Evolutionary conservation across 768 basidiomycete genomes (phyloP), one percentile per base, ranked within the genome.

Genomic region (Agaricus sinodeliciosus): DNA sequence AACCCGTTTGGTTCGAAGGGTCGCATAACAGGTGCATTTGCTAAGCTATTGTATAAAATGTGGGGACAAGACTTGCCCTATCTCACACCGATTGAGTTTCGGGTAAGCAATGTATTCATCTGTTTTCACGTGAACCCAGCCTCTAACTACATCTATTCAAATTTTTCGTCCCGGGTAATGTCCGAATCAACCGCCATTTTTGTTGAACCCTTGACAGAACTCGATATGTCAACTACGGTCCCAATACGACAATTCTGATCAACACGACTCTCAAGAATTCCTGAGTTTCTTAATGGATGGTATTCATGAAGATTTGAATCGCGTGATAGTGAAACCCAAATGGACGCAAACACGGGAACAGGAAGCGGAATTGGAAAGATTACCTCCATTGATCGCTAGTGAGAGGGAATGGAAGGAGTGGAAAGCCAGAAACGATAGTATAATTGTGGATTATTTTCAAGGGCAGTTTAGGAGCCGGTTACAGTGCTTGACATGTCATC

Each of bases 211-310:
- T n/a, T 44, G 43, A 8, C 55, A 79, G 77, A 67, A 65, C 63
- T 70, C 63, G 25, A 64, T 70, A 47, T 71, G 65, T 74, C 51
- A 80, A 76, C 64, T 88, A 70, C 69, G 75, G 56, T 68, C 75
- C 7, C 87, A 90, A 64, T 96, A 95, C 66, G 79, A 81, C 31
- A 91, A 90, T 2, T 78, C 83, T 13, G 86, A 94, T 59, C 95
- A 99, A 65, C 95, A 99, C 61, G 95, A 99, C 68, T 94, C 94
- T 18, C 96, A 98, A 67, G 95, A 99, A 69, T 96, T 98, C 67
- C 74, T 99, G 37, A 89, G 84, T 19, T 94, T 95, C 73, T 76
- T 99, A 25, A 76, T 99, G 50, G 96, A 98, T 62, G 90, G 89
- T 13, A 81, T 93, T 25, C 90, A 94, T 62, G 92, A 94, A 62